phyloP scores from a whole-genome alignment of 192 early-diverging fungal species.

The Backusella sp. region DNA sequence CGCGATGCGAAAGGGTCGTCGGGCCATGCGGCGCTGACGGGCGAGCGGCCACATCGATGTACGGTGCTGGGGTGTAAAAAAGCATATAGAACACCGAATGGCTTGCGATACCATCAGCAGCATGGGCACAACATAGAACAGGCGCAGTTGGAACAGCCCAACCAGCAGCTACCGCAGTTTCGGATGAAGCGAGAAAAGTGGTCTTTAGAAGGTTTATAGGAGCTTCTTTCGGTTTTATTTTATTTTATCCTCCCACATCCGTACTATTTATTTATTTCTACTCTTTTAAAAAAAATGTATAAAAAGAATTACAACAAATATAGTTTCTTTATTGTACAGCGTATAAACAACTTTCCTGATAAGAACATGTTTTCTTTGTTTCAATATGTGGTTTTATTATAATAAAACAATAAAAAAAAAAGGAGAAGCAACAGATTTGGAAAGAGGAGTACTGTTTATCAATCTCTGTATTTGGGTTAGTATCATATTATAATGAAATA shows the following conservation, averaged over 20 bases:
- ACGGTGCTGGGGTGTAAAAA: slow-evolving; percentile 32
- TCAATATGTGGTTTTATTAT: too few species aligned
- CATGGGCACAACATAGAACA: slow-evolving; percentile 22
- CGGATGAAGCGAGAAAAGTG: not conserved
- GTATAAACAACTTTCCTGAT: too few species aligned
- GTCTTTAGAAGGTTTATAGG: not conserved
- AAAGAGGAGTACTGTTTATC: too few species aligned
- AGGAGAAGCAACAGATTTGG: too few species aligned
- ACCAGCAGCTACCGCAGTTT: slow-evolving; percentile 1
- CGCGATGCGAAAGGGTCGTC: slow-evolving; percentile 51
- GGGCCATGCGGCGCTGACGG: slow-evolving; percentile 14
- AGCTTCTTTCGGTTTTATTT: not conserved
- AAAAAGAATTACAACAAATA: too few species aligned
- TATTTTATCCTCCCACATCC: not conserved
- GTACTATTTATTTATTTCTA: too few species aligned
- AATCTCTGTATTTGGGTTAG: too few species aligned
- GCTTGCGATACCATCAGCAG: slow-evolving; percentile 37
- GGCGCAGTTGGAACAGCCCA: not conserved
- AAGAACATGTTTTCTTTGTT: too few species aligned
- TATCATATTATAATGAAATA: too few species aligned
- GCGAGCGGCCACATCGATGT: slow-evolving; percentile 28
- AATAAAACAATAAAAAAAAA: too few species aligned
- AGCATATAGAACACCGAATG: slow-evolving; percentile 34
- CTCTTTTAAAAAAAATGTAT: too few species aligned
- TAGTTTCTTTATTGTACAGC: too few species aligned